phyloP scores from a whole-genome alignment of 768 basidiomycete species.

The Russula abietina region DNA sequence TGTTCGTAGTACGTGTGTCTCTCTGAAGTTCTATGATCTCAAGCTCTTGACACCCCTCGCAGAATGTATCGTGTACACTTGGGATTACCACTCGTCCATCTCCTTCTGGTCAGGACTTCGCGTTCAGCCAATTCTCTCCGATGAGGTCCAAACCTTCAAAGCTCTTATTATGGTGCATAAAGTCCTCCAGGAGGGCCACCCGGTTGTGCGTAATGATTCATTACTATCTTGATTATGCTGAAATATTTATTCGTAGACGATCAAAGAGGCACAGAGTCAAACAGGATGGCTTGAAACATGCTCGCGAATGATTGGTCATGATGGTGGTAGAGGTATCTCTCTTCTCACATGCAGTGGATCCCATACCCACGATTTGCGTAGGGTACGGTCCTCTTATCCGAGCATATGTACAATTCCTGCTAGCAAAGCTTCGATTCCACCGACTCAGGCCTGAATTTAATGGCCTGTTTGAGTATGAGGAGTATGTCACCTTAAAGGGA shows the following conservation, averaged over 20 bases:
- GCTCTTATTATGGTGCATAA: slow-evolving; percentile 97
- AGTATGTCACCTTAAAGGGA: slow-evolving; percentile 93
- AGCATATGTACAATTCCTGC: slow-evolving; percentile 92
- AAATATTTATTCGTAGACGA: slow-evolving; percentile 48
- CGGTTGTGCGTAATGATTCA: slow-evolving; percentile 54
- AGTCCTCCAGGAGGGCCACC: slow-evolving; percentile 95
- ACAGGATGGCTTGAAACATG: slow-evolving; percentile 99
- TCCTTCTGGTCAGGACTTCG: slow-evolving; percentile 97
- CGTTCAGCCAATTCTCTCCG: slow-evolving; percentile 93
- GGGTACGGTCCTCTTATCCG: slow-evolving; percentile 91
- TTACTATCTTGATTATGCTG: slow-evolving; percentile 5
- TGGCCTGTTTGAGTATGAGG: slow-evolving; percentile 97
- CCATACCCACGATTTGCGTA: slow-evolving; percentile 30
- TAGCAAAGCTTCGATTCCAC: slow-evolving; percentile 95
- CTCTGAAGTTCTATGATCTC: background rate
- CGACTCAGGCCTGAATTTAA: slow-evolving; percentile 96
- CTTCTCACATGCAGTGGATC: background rate
- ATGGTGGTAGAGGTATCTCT: slow-evolving; percentile 65
- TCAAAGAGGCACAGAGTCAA: slow-evolving; percentile 96
- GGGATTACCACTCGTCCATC: slow-evolving; percentile 97
- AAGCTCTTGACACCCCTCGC: slow-evolving; percentile 9
- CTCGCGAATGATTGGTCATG: slow-evolving; percentile 75
- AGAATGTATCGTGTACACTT: slow-evolving; percentile 99
- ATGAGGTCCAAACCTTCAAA: slow-evolving; percentile 98
- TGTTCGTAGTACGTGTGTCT: slow-evolving; percentile 74